These are phyloP conservation scores for Scedosporium minutisporum DNA, from an alignment of 2,329 filamentous ascomycete species.

Conservation along the genomic window DNA sequence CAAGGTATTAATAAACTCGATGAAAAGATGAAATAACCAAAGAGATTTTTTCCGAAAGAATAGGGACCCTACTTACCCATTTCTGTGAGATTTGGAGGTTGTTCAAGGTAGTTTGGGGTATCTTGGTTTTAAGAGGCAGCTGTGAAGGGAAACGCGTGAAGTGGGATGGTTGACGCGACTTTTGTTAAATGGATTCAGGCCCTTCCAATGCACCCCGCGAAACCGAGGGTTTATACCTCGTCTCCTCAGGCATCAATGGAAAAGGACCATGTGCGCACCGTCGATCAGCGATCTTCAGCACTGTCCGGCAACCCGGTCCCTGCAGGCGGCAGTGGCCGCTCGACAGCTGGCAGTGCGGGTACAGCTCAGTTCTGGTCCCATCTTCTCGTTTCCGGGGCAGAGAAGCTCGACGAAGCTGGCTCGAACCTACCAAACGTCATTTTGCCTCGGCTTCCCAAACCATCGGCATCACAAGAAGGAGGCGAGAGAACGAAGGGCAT, in stretches of 20 bases:
- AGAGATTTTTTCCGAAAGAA: not conserved
- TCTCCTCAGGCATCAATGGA: not conserved
- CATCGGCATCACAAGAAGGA: not conserved
- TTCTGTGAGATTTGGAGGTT: not conserved
- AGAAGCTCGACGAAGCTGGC: slow-evolving; percentile 3
- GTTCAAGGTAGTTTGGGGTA: not conserved
- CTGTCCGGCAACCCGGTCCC: not conserved
- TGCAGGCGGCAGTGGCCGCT: slow-evolving; percentile 2
- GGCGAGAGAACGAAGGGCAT: not conserved
- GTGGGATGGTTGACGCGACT: not conserved
- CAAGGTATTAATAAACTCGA: not conserved
- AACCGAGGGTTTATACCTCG: not conserved
- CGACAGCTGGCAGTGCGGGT: slow-evolving; percentile 1
- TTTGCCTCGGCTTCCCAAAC: slow-evolving; percentile 6
- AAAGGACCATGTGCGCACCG: not conserved
- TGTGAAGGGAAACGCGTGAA: not conserved
- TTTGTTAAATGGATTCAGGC: not conserved
- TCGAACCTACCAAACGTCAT: slow-evolving; percentile 1
- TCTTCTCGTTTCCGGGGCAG: too few relatives aligned
- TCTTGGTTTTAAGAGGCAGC: not conserved
- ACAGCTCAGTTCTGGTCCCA: not conserved
- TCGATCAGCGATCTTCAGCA: not conserved
- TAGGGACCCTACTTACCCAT: not conserved
- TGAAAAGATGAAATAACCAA: not conserved
- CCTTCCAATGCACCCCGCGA: not conserved